Percentiles rank a stretch among this genome's conserved stretches.
These are phyloP conservation scores for Lactarius tabidus DNA, from an alignment of 768 basidiomycete genomes.

Conservation along the genomic window DNA sequence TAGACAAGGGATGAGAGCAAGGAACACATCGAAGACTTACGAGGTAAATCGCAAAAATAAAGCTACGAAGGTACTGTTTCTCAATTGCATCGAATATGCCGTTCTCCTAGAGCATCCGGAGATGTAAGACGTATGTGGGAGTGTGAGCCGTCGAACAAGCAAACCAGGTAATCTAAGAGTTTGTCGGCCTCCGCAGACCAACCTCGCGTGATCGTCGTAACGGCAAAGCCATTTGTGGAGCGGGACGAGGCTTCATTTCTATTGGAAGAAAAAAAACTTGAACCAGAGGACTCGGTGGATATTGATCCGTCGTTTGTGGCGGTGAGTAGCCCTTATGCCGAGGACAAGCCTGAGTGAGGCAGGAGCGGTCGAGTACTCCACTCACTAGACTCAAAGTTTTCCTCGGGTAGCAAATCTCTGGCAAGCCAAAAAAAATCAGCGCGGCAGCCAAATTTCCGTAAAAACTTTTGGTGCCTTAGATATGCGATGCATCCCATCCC, in stretches of 20 bases:
- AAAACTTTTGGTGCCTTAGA: conserved; percentile 46
- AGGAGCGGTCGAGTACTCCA: conserved; percentile 1
- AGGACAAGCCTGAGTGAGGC: conserved; percentile 11
- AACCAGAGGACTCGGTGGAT: conserved; percentile 33
- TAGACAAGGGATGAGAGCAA: not conserved
- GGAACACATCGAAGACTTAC: conserved; percentile 40
- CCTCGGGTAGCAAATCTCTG: conserved; percentile 73
- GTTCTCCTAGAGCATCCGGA: conserved; percentile 51
- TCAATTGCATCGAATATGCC: conserved; percentile 86
- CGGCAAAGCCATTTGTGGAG: conserved; percentile 60
- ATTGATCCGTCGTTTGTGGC: conserved; percentile 36
- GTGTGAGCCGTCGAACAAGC: conserved; percentile 28
- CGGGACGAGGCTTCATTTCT: conserved; percentile 30
- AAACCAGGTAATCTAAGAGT: conserved; percentile 74
- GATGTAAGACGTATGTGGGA: conserved; percentile 1
- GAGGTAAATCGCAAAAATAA: conserved; percentile 81
- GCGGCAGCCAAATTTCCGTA: conserved; percentile 17
- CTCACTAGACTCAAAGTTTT: conserved; percentile 54
- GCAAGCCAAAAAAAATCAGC: not conserved
- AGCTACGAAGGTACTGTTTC: conserved; percentile 79
- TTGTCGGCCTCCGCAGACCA: conserved; percentile 81
- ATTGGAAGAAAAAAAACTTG: conserved; percentile 39
- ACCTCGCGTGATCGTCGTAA: conserved; percentile 71
- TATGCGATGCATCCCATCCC: conserved; percentile 76
- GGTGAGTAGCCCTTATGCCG: conserved; percentile 49